Base-by-base conservation (phyloP, 1,284 basidiomycete species). In the Flammula alnicola region DNA sequence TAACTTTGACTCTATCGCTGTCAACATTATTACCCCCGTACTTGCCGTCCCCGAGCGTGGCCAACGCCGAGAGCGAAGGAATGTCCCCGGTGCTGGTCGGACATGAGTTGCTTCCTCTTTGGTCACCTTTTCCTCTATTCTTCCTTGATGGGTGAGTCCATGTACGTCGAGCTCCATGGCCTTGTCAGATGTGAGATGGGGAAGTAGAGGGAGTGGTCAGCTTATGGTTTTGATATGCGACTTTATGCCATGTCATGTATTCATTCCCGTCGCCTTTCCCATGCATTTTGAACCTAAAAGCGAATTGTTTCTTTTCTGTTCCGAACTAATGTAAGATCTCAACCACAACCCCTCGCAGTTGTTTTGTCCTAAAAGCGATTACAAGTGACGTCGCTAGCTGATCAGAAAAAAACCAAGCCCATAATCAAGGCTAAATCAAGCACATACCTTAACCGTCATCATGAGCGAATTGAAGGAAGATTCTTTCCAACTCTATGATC, bases 1-100 rank as follows among this genome's bases (percentile, higher is more conserved):
- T 70, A 95, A 95, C 82, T 94, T 97, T 72, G 95, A 96, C 71
- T 81, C 81, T 19, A 86, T 97, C 73, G 71, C 80, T 47, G 89
- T 93, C 71, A 85, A 65, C 56, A 80, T 94, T 53, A 78, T 84
- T 55, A 74, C 73, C 54, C 87, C 86, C 58, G 79, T 88, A 44
- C 74, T 86, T 51, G 83, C 84, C 44, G 80, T 78, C 49, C 83
- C 85, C 7, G 90, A 93, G 73, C 87, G 89, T 58, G 77, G 82
- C 37, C 82, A 78, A 33, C 79, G 90, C 57, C 78, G 88, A 57
- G 88, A 91, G 72, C 81, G 86, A 68, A 81, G 91, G 69, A 86
- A 75, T 68, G 91, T 95, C 32, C 93, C 93, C 56, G 93, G 93
- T 68, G 91, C 92, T 67, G 91, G 58, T 22, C 66, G 71, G 44